phyloP scores from a whole-genome alignment of 1,284 basidiomycete genomes.

The Xerocomus minutiporus region DNA sequence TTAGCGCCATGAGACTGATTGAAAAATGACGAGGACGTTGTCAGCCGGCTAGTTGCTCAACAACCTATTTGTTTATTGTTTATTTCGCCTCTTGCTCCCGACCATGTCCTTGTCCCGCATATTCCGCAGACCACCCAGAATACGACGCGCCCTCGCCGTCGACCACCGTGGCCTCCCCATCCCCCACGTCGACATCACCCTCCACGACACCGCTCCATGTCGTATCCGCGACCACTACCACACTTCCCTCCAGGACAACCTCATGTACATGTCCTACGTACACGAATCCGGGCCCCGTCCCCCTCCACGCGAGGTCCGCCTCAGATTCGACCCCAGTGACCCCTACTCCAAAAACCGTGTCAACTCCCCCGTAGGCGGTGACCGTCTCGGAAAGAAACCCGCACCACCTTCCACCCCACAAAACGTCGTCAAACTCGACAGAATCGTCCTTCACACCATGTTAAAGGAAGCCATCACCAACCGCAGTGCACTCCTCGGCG shows the following conservation, averaged over 20 bases:
- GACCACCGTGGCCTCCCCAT: constrained; percentile 56
- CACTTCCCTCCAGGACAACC: constrained; percentile 75
- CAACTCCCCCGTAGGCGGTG: constrained; percentile 73
- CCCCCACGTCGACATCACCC: constrained; percentile 58
- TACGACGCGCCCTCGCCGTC: constrained; percentile 43
- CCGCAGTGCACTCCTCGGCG: constrained; percentile 75
- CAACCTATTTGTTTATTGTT: constrained; percentile 4
- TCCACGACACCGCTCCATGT: constrained; percentile 71
- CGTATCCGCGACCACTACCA: constrained; percentile 86
- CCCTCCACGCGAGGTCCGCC: constrained; percentile 54
- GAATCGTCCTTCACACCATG: constrained; percentile 83
- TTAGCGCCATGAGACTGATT: constrained; percentile 23
- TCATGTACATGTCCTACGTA: constrained; percentile 94
- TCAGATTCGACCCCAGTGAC: constrained; percentile 71
- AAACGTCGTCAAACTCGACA: constrained; percentile 75
- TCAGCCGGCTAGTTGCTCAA: not conserved
- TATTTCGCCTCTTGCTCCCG: not conserved
- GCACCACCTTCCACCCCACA: constrained; percentile 60
- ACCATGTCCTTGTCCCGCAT: constrained; percentile 30
- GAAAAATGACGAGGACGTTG: not conserved
- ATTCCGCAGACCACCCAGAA: constrained; percentile 47
- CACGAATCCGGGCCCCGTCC: constrained; percentile 58
- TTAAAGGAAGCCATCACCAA: constrained; percentile 74
- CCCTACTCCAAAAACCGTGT: constrained; percentile 75
- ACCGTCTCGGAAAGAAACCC: constrained; percentile 59